A percentile compares a stretch with the other conserved stretches of the same genome.
Conservation (phyloP, 257 asterid species). For the Solanum clarkiae region DNA sequence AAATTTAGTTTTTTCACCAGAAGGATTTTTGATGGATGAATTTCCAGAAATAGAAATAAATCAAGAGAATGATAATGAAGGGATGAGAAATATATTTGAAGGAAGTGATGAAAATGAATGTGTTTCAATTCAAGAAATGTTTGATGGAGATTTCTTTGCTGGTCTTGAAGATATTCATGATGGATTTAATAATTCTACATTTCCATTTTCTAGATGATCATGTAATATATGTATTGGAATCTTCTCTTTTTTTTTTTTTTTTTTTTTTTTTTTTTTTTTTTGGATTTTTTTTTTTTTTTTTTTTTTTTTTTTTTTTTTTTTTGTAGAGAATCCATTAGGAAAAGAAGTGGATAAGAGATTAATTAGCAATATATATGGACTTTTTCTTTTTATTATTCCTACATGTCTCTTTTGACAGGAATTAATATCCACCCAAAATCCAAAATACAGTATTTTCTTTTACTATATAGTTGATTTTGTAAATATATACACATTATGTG, state of each 20-base stretch:
- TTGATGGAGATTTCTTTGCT: conserved; percentile 6
- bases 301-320: background rate
- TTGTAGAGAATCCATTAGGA: background rate
- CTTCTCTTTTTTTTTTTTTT: background rate
- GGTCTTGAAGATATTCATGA: conserved; percentile 4
- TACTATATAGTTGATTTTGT: no score
- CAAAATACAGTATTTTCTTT: no score
- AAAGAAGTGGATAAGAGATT: background rate
- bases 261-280: background rate
- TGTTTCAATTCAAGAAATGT: background rate
- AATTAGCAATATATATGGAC: background rate
- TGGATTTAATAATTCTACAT: background rate
- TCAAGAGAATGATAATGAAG: background rate
- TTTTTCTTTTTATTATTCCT: background rate
- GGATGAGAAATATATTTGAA: background rate
- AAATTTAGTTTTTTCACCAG: background rate
- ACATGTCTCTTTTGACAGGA: background rate
- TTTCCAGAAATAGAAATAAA: background rate
- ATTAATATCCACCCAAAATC: no score
- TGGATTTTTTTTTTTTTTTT: no score
- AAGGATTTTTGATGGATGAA: background rate
- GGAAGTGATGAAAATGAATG: background rate
- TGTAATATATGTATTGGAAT: background rate
- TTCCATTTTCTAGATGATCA: background rate
- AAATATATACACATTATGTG: no score